Evolutionary conservation across 2,329 filamentous ascomycete species (phyloP).

Genomic region (Diaporthe citri): DNA sequence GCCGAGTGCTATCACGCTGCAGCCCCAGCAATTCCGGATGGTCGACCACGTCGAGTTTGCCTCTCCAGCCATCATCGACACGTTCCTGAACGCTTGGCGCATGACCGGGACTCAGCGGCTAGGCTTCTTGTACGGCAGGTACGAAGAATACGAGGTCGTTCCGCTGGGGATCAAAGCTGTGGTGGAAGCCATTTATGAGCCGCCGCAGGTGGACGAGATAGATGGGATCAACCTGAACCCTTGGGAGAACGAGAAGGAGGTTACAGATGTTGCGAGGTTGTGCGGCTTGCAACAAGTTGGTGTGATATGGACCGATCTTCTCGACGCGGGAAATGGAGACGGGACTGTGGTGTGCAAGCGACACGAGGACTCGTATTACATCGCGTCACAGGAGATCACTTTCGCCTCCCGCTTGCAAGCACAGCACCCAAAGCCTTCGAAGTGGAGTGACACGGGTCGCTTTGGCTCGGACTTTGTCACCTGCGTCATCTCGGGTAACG

Average conservation of each 20-base stretch:
- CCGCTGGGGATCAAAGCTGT: slow-evolving; percentile 95
- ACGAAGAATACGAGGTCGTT: slow-evolving; percentile 91
- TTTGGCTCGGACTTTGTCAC: slow-evolving; percentile 99
- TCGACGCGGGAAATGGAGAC: slow-evolving; percentile 84
- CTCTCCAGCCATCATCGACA: slow-evolving; percentile 84
- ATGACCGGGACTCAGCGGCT: slow-evolving; percentile 85
- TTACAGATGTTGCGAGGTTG: slow-evolving; percentile 82
- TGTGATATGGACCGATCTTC: slow-evolving; percentile 93
- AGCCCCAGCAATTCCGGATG: slow-evolving; percentile 94
- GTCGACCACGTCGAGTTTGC: slow-evolving; percentile 99
- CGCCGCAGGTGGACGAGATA: slow-evolving; percentile 88
- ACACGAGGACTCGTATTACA: slow-evolving; percentile 93
- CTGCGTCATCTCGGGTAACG: slow-evolving; percentile 94
- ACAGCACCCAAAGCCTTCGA: slow-evolving; percentile 88
- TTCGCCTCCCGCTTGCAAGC: slow-evolving; percentile 92
- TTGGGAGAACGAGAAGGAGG: slow-evolving; percentile 86
- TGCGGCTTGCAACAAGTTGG: slow-evolving; percentile 92
- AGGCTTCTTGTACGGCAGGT: slow-evolving; percentile 91
- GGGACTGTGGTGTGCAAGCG: slow-evolving; percentile 94
- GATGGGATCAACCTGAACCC: slow-evolving; percentile 88
- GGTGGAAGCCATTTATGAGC: slow-evolving; percentile 97
- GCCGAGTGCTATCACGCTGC: slow-evolving; percentile 94
- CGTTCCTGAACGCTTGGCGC: slow-evolving; percentile 93
- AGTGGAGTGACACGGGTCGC: slow-evolving; percentile 94
- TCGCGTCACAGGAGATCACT: slow-evolving; percentile 91